These are phyloP conservation scores for Podila minutissima DNA, from an alignment of 192 early-diverging fungal species.

Conservation along the genomic window DNA sequence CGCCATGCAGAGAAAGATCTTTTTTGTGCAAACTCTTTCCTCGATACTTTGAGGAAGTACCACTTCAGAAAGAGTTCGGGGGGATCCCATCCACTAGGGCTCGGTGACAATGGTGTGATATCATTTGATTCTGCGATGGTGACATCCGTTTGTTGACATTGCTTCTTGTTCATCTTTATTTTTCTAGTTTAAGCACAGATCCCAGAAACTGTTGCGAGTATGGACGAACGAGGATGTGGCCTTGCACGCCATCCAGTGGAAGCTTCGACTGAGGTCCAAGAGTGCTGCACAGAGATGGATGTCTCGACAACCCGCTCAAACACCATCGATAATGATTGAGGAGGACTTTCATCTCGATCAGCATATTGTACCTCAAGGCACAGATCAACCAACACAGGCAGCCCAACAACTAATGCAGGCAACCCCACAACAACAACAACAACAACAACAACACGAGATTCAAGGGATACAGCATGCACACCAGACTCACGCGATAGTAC, in stretches of 20 bases:
- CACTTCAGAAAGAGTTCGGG: too few species aligned
- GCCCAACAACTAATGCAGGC: neutral
- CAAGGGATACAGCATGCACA: neutral
- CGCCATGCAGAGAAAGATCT: neutral
- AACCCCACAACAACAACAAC: neutral
- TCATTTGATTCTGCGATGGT: neutral
- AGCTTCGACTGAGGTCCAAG: conserved; percentile 21
- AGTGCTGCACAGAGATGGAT: conserved; percentile 16
- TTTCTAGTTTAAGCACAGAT: conserved; percentile 34
- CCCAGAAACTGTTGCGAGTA: conserved; percentile 32
- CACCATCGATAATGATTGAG: too few species aligned
- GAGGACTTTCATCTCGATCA: too few species aligned
- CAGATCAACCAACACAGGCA: neutral
- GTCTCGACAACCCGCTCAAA: too few species aligned
- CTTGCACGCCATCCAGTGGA: conserved; percentile 44
- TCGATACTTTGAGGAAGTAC: too few species aligned
- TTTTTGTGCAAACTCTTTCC: too few species aligned
- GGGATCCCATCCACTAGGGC: neutral
- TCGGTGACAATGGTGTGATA: neutral
- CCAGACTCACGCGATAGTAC: neutral
- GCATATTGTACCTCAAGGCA: too few species aligned
- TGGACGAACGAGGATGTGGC: conserved; percentile 31
- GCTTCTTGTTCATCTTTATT: neutral
- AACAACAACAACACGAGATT: neutral
- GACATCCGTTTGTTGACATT: neutral